phyloP scores from a whole-genome alignment of 768 basidiomycete genomes.

The Pholiota microspora region DNA sequence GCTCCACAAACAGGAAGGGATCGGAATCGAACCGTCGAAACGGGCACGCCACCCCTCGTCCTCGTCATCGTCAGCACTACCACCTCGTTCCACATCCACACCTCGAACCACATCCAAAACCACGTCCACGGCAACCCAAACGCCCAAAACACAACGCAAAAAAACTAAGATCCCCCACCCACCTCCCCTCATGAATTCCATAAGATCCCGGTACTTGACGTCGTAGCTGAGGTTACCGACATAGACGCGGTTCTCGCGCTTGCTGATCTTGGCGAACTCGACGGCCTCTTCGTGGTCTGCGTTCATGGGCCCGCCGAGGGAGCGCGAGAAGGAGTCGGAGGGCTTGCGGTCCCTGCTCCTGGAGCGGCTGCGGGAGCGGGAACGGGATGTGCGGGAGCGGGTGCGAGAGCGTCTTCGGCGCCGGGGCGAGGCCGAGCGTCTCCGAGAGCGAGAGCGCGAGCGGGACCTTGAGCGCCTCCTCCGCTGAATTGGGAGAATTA shows the following conservation, averaged over 20 bases:
- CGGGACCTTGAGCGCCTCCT: constrained; percentile 68
- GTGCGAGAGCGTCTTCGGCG: constrained; percentile 52
- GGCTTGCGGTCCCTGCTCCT: constrained; percentile 64
- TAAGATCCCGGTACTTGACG: constrained; percentile 97
- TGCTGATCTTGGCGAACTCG: constrained; percentile 94
- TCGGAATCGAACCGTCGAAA: constrained; percentile 7
- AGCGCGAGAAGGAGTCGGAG: constrained; percentile 69
- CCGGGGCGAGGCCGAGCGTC: constrained; percentile 68
- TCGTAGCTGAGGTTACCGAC: constrained; percentile 99
- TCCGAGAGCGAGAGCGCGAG: constrained; percentile 66
- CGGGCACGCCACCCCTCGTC: constrained; percentile 18
- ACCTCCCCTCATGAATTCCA: constrained; percentile 99
- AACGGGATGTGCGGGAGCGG: constrained; percentile 44
- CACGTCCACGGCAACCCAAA: too few species aligned
- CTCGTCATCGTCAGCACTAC: constrained; percentile 22
- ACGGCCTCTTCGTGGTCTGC: constrained; percentile 91
- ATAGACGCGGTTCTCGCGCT: constrained; percentile 97
- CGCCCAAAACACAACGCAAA: constrained; percentile 19
- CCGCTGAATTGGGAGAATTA: too few species aligned
- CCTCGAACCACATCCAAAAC: not conserved
- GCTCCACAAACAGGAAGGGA: constrained; percentile 13
- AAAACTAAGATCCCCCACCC: constrained; percentile 70
- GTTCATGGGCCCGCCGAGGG: constrained; percentile 87
- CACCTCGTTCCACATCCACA: constrained; percentile 12
- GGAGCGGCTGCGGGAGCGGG: constrained; percentile 62